Evolutionary conservation across 2,329 filamentous ascomycete genomes (phyloP).

Genomic region (Xylaria sp.): DNA sequence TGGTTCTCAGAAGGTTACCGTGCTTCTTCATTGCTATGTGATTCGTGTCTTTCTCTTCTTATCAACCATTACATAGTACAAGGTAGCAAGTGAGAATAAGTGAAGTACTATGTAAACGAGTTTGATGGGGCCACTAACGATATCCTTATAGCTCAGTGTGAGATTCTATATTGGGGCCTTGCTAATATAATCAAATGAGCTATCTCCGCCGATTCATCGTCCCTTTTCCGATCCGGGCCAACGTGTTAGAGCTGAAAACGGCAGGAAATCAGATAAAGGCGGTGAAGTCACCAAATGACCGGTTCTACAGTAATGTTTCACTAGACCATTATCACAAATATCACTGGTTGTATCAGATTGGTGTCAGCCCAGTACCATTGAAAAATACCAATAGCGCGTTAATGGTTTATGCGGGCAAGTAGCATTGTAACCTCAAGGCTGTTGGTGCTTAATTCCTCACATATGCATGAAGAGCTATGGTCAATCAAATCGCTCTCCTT

Average conservation of each 20-base stretch:
- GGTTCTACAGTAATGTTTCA: slow-evolving; percentile 33
- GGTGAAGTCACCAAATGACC: slow-evolving; percentile 39
- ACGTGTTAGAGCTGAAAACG: slow-evolving; percentile 1
- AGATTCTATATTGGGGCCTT: not conserved
- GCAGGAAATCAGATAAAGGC: not conserved
- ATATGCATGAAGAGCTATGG: slow-evolving; percentile 1
- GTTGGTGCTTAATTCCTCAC: not conserved
- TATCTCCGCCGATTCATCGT: slow-evolving; percentile 9
- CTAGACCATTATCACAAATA: slow-evolving; percentile 12
- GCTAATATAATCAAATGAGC: not conserved
- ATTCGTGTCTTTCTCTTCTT: not conserved
- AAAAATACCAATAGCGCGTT: not conserved
- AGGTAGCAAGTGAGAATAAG: not conserved
- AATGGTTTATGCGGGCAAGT: not conserved
- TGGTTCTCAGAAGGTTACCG: too few species aligned
- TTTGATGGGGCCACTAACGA: not conserved
- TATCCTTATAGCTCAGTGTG: not conserved
- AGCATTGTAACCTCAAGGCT: not conserved
- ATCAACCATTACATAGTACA: not conserved
- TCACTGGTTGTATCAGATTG: slow-evolving; percentile 16
- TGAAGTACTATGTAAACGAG: not conserved
- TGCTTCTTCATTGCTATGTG: not conserved
- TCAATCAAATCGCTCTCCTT: not conserved
- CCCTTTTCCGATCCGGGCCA: not conserved
- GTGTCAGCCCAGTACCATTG: slow-evolving; percentile 12